phyloP scores from a whole-genome alignment of 345 rosid genomes.

The Salix koriyanagi region DNA sequence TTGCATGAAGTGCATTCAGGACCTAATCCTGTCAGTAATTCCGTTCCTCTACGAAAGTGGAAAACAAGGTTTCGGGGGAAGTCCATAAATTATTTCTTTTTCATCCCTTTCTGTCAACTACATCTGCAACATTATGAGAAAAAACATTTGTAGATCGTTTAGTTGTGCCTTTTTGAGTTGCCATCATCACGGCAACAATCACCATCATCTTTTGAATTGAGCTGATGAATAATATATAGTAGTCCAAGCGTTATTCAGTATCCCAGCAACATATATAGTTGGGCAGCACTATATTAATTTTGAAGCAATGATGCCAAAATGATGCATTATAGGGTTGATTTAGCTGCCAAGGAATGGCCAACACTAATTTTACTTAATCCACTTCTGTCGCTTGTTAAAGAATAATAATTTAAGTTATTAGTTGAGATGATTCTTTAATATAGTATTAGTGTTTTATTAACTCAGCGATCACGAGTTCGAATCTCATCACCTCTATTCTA shows the following conservation, averaged over 20 bases:
- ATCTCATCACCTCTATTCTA: rapidly evolving
- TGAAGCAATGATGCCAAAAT: background rate
- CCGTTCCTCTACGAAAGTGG: conserved; percentile 19
- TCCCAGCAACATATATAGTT: background rate
- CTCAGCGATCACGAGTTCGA: no score
- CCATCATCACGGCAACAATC: background rate
- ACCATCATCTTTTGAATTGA: background rate
- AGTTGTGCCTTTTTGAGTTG: background rate
- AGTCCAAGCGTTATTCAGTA: background rate
- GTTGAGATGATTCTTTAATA: rapidly evolving
- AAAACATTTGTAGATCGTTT: background rate
- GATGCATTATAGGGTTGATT: background rate
- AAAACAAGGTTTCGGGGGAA: background rate
- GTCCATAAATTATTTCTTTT: background rate
- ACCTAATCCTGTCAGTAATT: conserved; percentile 31
- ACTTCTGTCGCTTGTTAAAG: background rate
- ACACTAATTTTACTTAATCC: background rate
- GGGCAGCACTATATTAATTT: background rate
- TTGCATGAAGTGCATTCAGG: conserved; percentile 41
- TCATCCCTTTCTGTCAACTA: background rate
- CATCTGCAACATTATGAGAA: background rate
- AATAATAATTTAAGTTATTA: no score
- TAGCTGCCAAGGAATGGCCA: background rate
- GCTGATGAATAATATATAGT: background rate
- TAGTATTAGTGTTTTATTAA: no score